Evolutionary conservation across 2,329 filamentous ascomycete genomes (phyloP).

Genomic region (Alternaria brassicae): DNA sequence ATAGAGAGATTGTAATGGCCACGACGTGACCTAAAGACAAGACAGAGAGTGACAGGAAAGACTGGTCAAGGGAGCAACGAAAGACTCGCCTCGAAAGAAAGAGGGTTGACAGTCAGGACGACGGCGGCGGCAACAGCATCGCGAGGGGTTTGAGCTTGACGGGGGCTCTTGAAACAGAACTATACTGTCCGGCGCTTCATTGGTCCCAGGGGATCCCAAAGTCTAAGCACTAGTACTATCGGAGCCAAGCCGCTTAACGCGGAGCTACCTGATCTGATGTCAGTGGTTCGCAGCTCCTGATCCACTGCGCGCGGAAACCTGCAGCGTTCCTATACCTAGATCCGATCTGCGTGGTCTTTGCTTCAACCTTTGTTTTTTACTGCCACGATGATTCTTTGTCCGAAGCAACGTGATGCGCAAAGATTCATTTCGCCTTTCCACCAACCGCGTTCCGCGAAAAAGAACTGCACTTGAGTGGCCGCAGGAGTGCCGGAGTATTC

Average conservation of each 20-base stretch:
- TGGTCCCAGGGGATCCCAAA: conserved; percentile 17
- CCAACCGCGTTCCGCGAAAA: not conserved
- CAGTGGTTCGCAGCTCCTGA: conserved; percentile 5
- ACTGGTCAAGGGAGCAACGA: conserved; percentile 36
- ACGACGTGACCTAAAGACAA: conserved; percentile 31
- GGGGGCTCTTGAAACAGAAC: conserved; percentile 26
- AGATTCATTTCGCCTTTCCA: not conserved
- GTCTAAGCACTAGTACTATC: conserved; percentile 14
- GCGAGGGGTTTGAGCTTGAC: conserved; percentile 26
- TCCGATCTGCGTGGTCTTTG: not conserved
- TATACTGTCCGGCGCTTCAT: conserved; percentile 18
- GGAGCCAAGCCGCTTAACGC: conserved; percentile 18
- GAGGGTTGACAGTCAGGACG: conserved; percentile 22
- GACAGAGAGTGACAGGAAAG: conserved; percentile 46
- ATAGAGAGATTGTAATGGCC: conserved; percentile 43
- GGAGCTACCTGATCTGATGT: conserved; percentile 14
- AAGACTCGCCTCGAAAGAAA: conserved; percentile 38
- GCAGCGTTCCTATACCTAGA: not conserved
- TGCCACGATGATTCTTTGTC: not conserved
- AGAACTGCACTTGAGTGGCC: not conserved
- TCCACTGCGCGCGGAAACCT: conserved; percentile 1
- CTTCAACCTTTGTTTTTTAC: not conserved
- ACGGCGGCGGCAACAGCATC: conserved; percentile 21
- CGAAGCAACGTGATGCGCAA: not conserved
- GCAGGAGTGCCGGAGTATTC: not conserved